Evolutionary conservation across 208 protist species (phyloP).

Genomic region (Porcisia deanei): DNA sequence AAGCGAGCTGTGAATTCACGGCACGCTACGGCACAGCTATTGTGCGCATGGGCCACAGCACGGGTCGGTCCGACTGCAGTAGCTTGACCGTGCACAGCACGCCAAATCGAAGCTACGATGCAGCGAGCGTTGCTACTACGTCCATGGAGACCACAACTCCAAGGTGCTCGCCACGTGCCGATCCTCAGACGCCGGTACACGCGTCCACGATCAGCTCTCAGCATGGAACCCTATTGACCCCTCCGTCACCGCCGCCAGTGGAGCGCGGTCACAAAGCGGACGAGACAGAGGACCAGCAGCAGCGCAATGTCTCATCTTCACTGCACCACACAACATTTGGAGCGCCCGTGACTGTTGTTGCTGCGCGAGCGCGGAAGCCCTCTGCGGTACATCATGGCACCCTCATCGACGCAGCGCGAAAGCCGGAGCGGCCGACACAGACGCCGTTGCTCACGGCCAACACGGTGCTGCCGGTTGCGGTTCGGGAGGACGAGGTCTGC

Average conservation of each 20-base stretch:
- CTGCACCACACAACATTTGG: slow-evolving; percentile 5
- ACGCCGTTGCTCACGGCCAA: slow-evolving; percentile 19
- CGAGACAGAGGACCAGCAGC: neutral
- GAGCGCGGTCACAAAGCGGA: neutral
- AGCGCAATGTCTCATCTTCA: neutral
- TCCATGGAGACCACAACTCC: neutral
- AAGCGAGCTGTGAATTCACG: neutral
- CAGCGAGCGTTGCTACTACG: neutral
- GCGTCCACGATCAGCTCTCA: neutral
- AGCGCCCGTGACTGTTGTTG: neutral
- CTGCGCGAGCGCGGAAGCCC: slow-evolving; percentile 7
- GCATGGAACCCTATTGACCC: neutral
- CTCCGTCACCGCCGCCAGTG: neutral
- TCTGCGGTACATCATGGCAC: neutral
- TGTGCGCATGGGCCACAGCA: slow-evolving; percentile 13
- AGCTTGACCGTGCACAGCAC: neutral
- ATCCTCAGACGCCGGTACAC: slow-evolving; percentile 1
- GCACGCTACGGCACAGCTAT: slow-evolving; percentile 5
- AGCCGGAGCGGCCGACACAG: slow-evolving; percentile 1
- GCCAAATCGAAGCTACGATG: neutral
- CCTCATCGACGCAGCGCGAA: neutral
- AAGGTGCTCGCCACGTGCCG: neutral
- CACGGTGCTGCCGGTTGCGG: slow-evolving; percentile 25
- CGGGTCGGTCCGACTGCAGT: neutral
- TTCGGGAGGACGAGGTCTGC: slow-evolving; percentile 20